Percentiles rank a stretch among this genome's conserved stretches.
phyloP scores from a whole-genome alignment of 768 basidiomycete species.

The Termitomyces sp. region DNA sequence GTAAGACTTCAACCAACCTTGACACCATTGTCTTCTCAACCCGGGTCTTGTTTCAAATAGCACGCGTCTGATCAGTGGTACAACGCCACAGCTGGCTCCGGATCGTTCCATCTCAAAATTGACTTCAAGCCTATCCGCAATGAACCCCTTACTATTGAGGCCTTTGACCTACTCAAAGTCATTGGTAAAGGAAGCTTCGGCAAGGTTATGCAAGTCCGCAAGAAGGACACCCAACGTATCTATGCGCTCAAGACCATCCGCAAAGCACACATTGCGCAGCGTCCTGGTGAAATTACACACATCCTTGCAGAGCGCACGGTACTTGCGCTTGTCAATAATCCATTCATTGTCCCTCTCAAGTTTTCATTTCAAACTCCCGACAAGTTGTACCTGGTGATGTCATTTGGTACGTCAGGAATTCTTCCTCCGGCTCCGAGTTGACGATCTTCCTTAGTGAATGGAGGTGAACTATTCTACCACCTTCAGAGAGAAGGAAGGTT shows the following conservation, averaged over 20 bases:
- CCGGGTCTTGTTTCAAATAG: conserved; percentile 28
- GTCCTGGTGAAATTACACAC: conserved; percentile 96
- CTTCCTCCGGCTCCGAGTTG: conserved; percentile 1
- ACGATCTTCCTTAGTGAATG: conserved; percentile 62
- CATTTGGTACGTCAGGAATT: conserved; percentile 62
- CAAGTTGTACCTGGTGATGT: conserved; percentile 96
- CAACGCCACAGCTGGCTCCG: conserved; percentile 74
- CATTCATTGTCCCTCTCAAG: conserved; percentile 98
- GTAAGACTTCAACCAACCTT: conserved; percentile 34
- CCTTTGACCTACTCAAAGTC: conserved; percentile 95
- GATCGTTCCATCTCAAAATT: conserved; percentile 94
- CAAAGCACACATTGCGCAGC: conserved; percentile 95
- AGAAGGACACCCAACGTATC: conserved; percentile 96
- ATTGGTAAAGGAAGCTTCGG: conserved; percentile 98
- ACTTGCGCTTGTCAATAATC: conserved; percentile 94
- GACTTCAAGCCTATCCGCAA: conserved; percentile 87
- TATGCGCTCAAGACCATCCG: conserved; percentile 98
- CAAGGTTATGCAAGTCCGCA: conserved; percentile 99
- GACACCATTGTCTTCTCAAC: conserved; percentile 10
- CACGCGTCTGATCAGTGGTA: conserved; percentile 92
- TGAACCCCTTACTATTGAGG: conserved; percentile 89
- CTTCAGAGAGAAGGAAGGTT: conserved; percentile 96
- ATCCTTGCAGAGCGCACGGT: conserved; percentile 97
- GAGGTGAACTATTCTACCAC: conserved; percentile 97
- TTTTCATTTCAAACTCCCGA: conserved; percentile 99